Evolutionary conservation across 2,329 filamentous ascomycete species (phyloP).

Genomic region (Ascochyta pisi): DNA sequence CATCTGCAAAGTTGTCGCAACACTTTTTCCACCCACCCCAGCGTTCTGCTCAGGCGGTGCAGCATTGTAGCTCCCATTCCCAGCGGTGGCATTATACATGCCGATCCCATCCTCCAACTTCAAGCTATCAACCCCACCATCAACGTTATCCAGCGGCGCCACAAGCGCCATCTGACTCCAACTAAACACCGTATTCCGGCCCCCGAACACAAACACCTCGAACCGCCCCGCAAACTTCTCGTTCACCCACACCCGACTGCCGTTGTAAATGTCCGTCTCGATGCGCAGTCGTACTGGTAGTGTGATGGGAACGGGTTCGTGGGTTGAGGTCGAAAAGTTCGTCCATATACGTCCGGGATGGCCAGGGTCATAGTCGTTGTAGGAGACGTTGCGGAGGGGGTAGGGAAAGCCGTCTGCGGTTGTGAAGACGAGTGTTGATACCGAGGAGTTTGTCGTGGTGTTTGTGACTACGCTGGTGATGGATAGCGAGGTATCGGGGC

Average conservation of each 20-base stretch:
- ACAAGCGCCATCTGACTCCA: constrained; percentile 66
- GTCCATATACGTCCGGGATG: constrained; percentile 62
- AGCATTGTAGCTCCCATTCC: constrained; percentile 16
- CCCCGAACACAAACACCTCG: constrained; percentile 63
- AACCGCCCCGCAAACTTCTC: constrained; percentile 58
- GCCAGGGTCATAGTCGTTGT: constrained; percentile 55
- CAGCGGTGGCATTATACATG: constrained; percentile 18
- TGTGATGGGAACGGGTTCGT: constrained; percentile 50
- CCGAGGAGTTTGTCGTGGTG: constrained; percentile 22
- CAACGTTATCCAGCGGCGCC: constrained; percentile 53
- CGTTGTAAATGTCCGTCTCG: constrained; percentile 54
- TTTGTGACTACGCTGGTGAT: constrained; percentile 36
- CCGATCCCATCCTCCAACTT: constrained; percentile 18
- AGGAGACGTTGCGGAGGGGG: constrained; percentile 56
- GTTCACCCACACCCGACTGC: constrained; percentile 59
- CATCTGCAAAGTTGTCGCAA: background rate
- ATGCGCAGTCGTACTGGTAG: constrained; percentile 50
- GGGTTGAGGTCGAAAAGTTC: constrained; percentile 56
- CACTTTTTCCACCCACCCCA: background rate
- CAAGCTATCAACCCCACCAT: constrained; percentile 36
- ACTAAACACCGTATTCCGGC: constrained; percentile 59
- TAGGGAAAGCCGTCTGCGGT: constrained; percentile 52
- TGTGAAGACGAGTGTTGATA: constrained; percentile 50
- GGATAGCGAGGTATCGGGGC: constrained; percentile 53
- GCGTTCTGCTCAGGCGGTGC: constrained; percentile 3